Evolutionary conservation across 495 filamentous ascomycete genomes (phyloP), one percentile per base, ranked within the genome.

Genomic region (Aspergillus taichungensis): DNA sequence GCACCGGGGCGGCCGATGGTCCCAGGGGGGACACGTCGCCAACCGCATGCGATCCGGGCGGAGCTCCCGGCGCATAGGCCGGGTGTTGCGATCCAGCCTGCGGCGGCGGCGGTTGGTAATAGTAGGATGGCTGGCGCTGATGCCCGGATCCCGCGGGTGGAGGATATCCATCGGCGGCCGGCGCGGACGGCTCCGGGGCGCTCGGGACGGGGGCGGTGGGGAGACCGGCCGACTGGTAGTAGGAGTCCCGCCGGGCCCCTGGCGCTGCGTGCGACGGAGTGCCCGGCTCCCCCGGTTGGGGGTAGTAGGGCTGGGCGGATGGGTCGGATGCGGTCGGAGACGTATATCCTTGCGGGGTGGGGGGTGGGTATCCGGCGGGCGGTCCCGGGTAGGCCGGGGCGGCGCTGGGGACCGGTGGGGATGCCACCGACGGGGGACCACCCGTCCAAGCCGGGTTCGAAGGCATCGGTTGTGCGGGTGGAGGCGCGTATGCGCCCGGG

Each of bases 1-100:
- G 70, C 45, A 76, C 72, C 78, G 79, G 29, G 79, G 79, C 41
- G 74, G 85, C 88, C 83, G 33, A 78, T 61, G 32, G 85, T 77
- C 51, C 81, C 76, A 47, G 33, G 10, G 52, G 50, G 31, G 52
- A 50, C 5, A 49, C 52, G 14, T 55, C 47, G 14, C 40, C 11
- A 13, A 30, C 41, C 3, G 68, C 71, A 52, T 84, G 87, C 8
- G 80, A 71, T 3, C 62, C 52, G 13, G 57, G 60, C 2, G 51
- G 53, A 3, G 45, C 40, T 34, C 59, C 59, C 31, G 47, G 55
- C 12, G 67, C 55, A 43, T 71, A 70, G 24, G 42, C 72, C 7
- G 73, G 63, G 6, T 68, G 51, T 27, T 50, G 45, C 0, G 69
- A 57, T 11, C 65, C 46, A 42, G 2, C 18, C 18, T 68, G 76